A percentile compares a stretch with the other conserved stretches of the same genome.
These are phyloP conservation scores for Nitzschia sp. DNA, from an alignment of 108 stramenopile species.

Conservation along the genomic window DNA sequence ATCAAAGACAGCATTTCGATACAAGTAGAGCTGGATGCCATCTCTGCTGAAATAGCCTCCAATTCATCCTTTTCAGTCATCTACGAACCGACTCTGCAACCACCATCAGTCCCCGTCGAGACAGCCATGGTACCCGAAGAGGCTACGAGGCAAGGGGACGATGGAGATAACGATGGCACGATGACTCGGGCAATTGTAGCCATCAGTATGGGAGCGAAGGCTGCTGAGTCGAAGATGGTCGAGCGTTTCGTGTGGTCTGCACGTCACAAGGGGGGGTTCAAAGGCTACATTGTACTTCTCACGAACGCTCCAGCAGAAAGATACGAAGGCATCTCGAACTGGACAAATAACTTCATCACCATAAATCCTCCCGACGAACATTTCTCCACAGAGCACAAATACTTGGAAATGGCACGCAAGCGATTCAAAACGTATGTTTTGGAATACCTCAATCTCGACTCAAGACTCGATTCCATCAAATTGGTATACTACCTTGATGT, in stretches of 20 bases:
- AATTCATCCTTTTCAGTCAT: too few species aligned
- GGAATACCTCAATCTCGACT: slow-evolving; percentile 15
- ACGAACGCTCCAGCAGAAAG: not conserved
- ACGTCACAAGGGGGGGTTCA: slow-evolving; percentile 7
- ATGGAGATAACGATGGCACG: not conserved
- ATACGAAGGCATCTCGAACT: not conserved
- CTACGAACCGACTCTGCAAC: not conserved
- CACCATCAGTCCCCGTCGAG: not conserved
- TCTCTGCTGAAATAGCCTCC: too few species aligned
- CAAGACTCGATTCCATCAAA: slow-evolving; percentile 6
- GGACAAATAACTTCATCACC: not conserved
- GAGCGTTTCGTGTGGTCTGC: slow-evolving; percentile 22
- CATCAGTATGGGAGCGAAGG: slow-evolving; percentile 20
- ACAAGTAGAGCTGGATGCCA: not conserved
- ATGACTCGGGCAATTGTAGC: slow-evolving; percentile 4
- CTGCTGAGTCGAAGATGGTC: slow-evolving; percentile 2
- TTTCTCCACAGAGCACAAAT: not conserved
- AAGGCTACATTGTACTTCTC: not conserved
- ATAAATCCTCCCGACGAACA: slow-evolving; percentile 14
- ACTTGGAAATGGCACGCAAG: slow-evolving; percentile 13
- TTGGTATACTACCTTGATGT: slow-evolving; percentile 20
- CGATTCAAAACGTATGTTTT: slow-evolving; percentile 23
- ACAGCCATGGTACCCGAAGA: not conserved
- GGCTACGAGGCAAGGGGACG: too few species aligned
- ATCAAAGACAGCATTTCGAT: not conserved